These are phyloP conservation scores for Suillus plorans DNA, from an alignment of 768 basidiomycete species.

Conservation along the genomic window DNA sequence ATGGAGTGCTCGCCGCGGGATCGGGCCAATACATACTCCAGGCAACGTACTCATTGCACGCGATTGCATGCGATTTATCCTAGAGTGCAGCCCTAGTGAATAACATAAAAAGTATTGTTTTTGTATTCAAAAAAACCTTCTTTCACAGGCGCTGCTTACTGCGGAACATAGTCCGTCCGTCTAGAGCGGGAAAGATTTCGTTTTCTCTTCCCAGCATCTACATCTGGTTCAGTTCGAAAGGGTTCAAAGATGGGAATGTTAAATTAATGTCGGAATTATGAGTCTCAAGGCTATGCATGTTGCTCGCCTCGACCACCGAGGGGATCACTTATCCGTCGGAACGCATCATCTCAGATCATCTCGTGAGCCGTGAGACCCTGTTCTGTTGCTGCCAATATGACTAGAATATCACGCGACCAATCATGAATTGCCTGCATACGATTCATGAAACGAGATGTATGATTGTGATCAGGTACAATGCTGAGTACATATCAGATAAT, in stretches of 20 bases:
- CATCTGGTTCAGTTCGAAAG: neutral
- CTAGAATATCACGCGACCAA: neutral
- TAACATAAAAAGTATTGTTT: neutral
- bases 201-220: neutral
- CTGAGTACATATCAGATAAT: neutral
- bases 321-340: neutral
- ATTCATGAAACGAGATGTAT: neutral
- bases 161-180: neutral
- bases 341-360: constrained; percentile 1
- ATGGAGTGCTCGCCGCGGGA: neutral
- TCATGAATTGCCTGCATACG: neutral
- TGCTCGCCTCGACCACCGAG: neutral
- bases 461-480: constrained; percentile 8
- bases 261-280: neutral
- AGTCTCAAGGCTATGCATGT: neutral
- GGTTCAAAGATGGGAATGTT: neutral
- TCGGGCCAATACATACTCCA: neutral
- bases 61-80: neutral
- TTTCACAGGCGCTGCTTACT: neutral
- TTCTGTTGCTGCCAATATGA: constrained; percentile 2
- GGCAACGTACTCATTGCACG: neutral
- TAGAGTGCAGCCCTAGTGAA: neutral
- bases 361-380: neutral
- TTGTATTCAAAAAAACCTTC: neutral
- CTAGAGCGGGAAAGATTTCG: neutral